Base-by-base conservation (phyloP, 2,329 filamentous ascomycete genomes). In the Arthrinium phaeospermum region DNA sequence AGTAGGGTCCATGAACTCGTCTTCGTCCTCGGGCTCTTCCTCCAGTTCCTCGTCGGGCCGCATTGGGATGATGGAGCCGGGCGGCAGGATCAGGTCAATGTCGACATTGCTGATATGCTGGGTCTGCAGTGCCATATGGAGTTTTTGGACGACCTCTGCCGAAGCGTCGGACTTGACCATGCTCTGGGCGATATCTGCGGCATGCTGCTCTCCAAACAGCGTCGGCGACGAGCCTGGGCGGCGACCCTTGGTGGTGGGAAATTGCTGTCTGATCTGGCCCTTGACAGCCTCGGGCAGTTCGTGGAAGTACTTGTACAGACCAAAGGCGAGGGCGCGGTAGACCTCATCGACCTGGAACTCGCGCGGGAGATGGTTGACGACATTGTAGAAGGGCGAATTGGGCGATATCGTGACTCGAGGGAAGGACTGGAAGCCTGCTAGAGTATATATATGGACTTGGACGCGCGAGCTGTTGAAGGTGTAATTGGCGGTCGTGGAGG, bases 331-430 rank as follows among this genome's bases (percentile, higher is more conserved):
- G 24, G 93, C 96, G 67, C 96, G 92, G 83, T 93, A 97, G 75
- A 97, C 88, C 82, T 98, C 96, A 81, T 98, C 96, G 78, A 96
- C 96, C 85, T 98, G 96, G 82, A 95, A 95, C 81, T 98, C 96
- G 80, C 95, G 92, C 57, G 96, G 95, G 61, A 99, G 89, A 81
- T 95, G 91, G 80, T 94, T 92, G 81, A 99, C 96, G 71, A 95
- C 96, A 76, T 91, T 90, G 83, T 98, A 98, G 79, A 97, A 93
- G 70, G 94, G 91, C 67, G 96, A 98, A 79, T 93, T 97, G 64
- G 96, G 96, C 34, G 96, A 97, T 76, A 98, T 92, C 73, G 96
- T 97, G 76, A 99, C 91, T 78, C 96, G 94, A 73, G 94, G 92
- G 81, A 96, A 99, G 77, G 93, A 96, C 80, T 94, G 93, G 77